Conservation (phyloP, 1,284 basidiomycete genomes). For the Apiotrichum sp. region DNA sequence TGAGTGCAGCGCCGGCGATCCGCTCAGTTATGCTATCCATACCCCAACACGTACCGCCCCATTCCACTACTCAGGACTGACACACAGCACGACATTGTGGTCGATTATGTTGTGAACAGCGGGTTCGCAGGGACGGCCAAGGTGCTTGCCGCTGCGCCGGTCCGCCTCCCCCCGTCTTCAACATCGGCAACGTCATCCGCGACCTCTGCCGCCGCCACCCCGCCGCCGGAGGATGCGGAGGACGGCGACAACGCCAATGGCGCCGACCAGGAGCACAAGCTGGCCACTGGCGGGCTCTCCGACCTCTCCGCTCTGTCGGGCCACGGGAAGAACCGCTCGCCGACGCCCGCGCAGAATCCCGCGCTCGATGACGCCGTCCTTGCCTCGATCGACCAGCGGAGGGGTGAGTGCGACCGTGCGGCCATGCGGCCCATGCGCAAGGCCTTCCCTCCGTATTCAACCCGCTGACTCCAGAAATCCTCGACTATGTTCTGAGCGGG, state of each 20-base stretch:
- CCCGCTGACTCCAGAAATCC: slow-evolving; percentile 11
- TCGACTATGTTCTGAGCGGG: slow-evolving; percentile 39
- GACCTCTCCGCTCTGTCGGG: neutral
- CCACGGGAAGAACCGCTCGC: neutral
- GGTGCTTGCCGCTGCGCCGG: slow-evolving; percentile 12
- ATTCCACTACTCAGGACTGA: neutral
- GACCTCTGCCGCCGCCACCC: slow-evolving; percentile 2
- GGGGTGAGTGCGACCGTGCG: slow-evolving; percentile 23
- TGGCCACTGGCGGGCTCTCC: too few species aligned
- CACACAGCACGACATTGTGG: slow-evolving; percentile 38
- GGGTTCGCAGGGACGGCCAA: slow-evolving; percentile 35
- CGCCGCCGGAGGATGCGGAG: slow-evolving; percentile 3
- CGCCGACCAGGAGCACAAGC: neutral
- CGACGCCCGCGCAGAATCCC: neutral
- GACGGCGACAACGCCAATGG: slow-evolving; percentile 2
- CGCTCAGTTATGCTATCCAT: neutral
- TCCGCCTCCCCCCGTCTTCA: neutral
- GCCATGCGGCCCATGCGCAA: too few species aligned
- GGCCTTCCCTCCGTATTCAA: too few species aligned
- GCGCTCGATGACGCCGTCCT: slow-evolving; percentile 20
- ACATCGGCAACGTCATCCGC: neutral
- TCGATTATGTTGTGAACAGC: slow-evolving; percentile 38
- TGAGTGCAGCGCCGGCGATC: neutral
- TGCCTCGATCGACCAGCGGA: slow-evolving; percentile 27
- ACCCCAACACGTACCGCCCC: neutral